Base-by-base conservation (phyloP, 805 yeast genomes). In the Tetrapisispora nanseiensis region DNA sequence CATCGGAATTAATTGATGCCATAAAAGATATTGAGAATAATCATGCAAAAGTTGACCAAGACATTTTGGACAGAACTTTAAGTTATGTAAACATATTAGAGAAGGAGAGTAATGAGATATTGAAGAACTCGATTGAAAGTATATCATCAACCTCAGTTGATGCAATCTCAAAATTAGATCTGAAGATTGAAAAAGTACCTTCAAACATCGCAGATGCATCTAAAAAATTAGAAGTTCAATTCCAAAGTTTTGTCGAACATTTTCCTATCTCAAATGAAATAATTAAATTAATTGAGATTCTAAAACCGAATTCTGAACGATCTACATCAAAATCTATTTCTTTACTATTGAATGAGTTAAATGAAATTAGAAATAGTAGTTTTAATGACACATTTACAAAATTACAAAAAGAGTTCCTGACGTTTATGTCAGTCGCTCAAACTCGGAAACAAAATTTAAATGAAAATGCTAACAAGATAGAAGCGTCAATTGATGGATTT, bases 11-110 rank as follows among this genome's bases (percentile, higher is more conserved):
- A 7, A 20, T 42, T 9, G 18, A 37, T 13, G 24, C 48, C 5
- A 22, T 51, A 15, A 33, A 41, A 23, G 18, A 44, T 19, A 41
- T 45, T 8, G 47, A 48, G 33, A 37, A 26, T 10, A 31, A 40
- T 16, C 46, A 41, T 7, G 28, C 16, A 30, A 15, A 8, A 11
- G 23, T 45, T 32, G 51, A 49, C 33, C 26, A 32, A 11, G 10
- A 21, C 16, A 22, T 34, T 7, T 18, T 22, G 8, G 9, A 27
- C 2, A 18, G 18, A 16, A 12, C 28, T 11, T 9, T 22, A 11
- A 4, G 11, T 24, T 22, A 24, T 16, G 15, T 35, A 7, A 35
- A 16, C 10, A 35, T 15, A 2, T 13, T 35, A 6, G 18, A 24
- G 3, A n/a, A 23, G 13, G 30, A 35, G 4, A 35, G 26, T 15